Evolutionary conservation across 192 early-diverging fungal genomes (phyloP), one percentile per base, ranked within the genome.

Genomic region (Dissophora ornata): DNA sequence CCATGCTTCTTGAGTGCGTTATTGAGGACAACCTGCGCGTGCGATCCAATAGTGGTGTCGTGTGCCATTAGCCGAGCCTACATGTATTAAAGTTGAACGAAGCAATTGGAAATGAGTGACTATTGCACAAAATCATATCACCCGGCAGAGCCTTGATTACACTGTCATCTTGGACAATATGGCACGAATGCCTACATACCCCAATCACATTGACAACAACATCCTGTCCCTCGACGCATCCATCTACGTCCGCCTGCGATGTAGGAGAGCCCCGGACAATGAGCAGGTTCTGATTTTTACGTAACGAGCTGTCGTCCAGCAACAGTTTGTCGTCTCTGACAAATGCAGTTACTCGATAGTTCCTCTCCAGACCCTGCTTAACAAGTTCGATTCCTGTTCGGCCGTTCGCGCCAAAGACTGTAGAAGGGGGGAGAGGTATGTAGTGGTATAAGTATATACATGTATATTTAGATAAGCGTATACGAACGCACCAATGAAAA

Each of bases 191-290:
- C n/a, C n/a, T n/a, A 53, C 56, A 49, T 62, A 71, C 73, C 45
- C 71, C 68, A 59, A 81, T 63, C 42, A 75, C 63, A 49, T 81
- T 81, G 32, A 81, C 66, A 15, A 81, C 65, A 8, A 71, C 80
- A 71, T 81, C 80, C 12, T 81, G 71, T 1, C 64, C 69, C 48
- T 81, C 80, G 12, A 81, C 62, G 29, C 73, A 75, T 13, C 75
- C 51, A 25, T 81, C 80, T 1, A 81, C 34, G 48, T 81, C 80
- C 7, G 46, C 46, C 16, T 68, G 68, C 4, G 73, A 71, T 34
- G 69, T 67, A 0, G 75, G 64, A 0, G 73, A 81, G 1, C 80
- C 80, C 3, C 69, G 33, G 29, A 71, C 63, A 25, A 81, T 78
- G 26, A 78, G 49, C 12, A 81, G 53, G 29, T 81, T 81, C 18